Conservation (phyloP, 2,329 filamentous ascomycete genomes). For the Thielaviopsis euricoi region DNA sequence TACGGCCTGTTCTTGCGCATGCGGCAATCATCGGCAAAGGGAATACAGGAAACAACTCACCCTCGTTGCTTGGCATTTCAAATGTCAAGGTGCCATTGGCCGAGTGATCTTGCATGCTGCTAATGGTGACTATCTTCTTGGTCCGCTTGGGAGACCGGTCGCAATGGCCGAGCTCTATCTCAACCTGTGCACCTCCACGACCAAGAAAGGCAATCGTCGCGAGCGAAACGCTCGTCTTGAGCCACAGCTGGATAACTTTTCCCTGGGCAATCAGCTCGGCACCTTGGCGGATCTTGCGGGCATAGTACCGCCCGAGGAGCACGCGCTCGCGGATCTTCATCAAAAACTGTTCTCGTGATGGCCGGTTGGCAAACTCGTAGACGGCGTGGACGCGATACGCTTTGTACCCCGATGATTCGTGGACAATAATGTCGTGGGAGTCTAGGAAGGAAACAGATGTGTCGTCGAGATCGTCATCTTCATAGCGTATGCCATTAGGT, state of each 20-base stretch:
- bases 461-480: constrained; percentile 9
- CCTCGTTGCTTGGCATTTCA: constrained; percentile 6
- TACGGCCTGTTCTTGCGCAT: neutral
- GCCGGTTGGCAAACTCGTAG: constrained; percentile 8
- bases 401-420: constrained; percentile 7
- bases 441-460: constrained; percentile 9
- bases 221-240: constrained; percentile 6
- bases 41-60: neutral
- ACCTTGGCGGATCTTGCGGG: constrained; percentile 3
- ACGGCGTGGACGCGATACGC: constrained; percentile 7
- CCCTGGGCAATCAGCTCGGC: constrained; percentile 5
- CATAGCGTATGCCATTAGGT: constrained; percentile 6
- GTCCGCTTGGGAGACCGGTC: constrained; percentile 4
- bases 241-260: constrained; percentile 9
- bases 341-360: constrained; percentile 9
- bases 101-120: constrained; percentile 3
- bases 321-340: constrained; percentile 10
- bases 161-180: constrained; percentile 7
- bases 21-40: too few species aligned
- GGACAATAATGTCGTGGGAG: constrained; percentile 6
- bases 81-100: constrained; percentile 1
- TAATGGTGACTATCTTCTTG: constrained; percentile 4
- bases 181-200: constrained; percentile 8
- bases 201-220: constrained; percentile 9
- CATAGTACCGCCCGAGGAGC: constrained; percentile 6